Conservation (phyloP, 2,329 filamentous ascomycete genomes). For the Epichloe coenophiala region DNA sequence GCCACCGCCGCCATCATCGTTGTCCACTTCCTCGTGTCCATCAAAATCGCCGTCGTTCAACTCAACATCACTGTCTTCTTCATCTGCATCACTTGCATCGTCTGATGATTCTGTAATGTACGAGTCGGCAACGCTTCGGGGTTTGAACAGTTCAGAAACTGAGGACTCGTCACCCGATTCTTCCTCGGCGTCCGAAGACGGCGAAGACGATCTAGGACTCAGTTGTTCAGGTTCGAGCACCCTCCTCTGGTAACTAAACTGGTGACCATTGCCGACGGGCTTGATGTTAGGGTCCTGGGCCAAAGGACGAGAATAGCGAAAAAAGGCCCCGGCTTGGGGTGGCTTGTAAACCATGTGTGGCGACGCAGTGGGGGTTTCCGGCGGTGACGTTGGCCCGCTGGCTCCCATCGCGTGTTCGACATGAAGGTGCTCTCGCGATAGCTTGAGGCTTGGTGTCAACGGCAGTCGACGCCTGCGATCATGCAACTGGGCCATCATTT, state of each 20-base stretch:
- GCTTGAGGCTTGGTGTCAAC: slow-evolving; percentile 28
- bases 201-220: slow-evolving; percentile 23
- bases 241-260: slow-evolving; percentile 27
- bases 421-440: slow-evolving; percentile 16
- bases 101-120: background rate
- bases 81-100: background rate
- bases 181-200: slow-evolving; percentile 13
- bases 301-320: slow-evolving; percentile 17
- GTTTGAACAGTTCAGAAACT: background rate
- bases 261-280: slow-evolving; percentile 27
- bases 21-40: background rate
- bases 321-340: slow-evolving; percentile 20
- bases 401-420: slow-evolving; percentile 10
- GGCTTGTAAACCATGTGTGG: slow-evolving; percentile 21
- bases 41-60: background rate
- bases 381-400: slow-evolving; percentile 30
- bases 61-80: background rate
- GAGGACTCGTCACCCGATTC: slow-evolving; percentile 10
- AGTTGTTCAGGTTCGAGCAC: slow-evolving; percentile 20
- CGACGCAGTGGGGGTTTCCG: slow-evolving; percentile 30
- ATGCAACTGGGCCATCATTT: slow-evolving; percentile 13
- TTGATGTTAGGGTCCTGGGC: slow-evolving; percentile 27
- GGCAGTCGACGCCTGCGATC: slow-evolving; percentile 19
- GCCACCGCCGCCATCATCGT: background rate
- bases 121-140: background rate